A percentile compares a stretch with the other conserved stretches of the same genome.
Conservation (phyloP, 352 stramenopile genomes). For the Phytophthora tentaculata region DNA sequence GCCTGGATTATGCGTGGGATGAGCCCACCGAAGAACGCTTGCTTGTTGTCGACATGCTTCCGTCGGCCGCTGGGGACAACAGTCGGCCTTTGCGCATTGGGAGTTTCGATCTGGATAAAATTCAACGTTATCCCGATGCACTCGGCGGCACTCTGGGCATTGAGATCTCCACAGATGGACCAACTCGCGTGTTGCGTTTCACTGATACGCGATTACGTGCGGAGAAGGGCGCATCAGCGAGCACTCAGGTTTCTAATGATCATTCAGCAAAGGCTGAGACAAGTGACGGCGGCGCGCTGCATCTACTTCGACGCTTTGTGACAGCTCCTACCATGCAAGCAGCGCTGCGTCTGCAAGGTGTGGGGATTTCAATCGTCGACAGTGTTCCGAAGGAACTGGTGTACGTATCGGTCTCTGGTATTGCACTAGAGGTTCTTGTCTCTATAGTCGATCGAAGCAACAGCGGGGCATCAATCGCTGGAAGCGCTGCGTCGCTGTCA, state of each 20-base stretch:
- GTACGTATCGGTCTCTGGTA: constrained; percentile 74
- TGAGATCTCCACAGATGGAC: constrained; percentile 85
- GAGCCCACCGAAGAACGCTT: constrained; percentile 82
- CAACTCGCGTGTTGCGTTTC: constrained; percentile 87
- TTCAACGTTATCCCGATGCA: constrained; percentile 79
- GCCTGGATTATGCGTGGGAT: constrained; percentile 89
- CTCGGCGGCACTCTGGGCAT: constrained; percentile 78
- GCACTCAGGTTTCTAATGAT: constrained; percentile 35
- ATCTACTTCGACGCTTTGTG: constrained; percentile 62
- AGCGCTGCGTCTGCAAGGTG: constrained; percentile 62
- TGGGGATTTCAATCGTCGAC: constrained; percentile 84
- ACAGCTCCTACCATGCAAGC: constrained; percentile 57
- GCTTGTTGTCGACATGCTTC: constrained; percentile 89
- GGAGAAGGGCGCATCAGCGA: constrained; percentile 33
- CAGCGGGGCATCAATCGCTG: constrained; percentile 46
- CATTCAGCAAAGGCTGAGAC: constrained; percentile 32
- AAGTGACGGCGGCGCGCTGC: constrained; percentile 28
- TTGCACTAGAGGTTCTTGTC: constrained; percentile 67
- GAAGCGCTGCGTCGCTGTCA: constrained; percentile 48
- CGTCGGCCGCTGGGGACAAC: constrained; percentile 87
- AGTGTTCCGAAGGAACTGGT: constrained; percentile 76
- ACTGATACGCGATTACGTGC: constrained; percentile 81
- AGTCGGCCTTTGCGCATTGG: constrained; percentile 86
- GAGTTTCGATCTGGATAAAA: constrained; percentile 84
- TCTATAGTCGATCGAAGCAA: constrained; percentile 53